These are phyloP conservation scores for Areca catechu DNA, from an alignment of 176 grass and related monocot genomes.

Conservation along the genomic window DNA sequence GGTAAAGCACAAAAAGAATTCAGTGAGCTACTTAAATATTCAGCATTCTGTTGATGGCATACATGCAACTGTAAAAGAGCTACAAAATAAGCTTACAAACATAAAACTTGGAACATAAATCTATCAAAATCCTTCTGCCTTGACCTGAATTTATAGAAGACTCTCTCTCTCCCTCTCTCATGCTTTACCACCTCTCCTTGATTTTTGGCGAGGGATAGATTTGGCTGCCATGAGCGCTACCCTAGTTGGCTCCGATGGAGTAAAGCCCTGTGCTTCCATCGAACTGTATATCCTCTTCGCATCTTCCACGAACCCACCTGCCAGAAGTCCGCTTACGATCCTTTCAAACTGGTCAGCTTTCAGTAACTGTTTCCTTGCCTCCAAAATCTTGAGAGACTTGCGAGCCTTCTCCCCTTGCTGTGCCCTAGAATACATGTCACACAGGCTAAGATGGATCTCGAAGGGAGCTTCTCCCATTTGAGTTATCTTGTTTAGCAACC, in stretches of 20 bases:
- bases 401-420: conserved; percentile 38
- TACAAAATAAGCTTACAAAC: too few relatives aligned
- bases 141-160: not conserved
- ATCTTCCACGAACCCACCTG: conserved; percentile 45
- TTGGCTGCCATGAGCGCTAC: conserved; percentile 19
- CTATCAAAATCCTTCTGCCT: not conserved
- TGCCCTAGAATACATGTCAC: conserved; percentile 21
- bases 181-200: conserved; percentile 1
- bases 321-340: conserved; percentile 42
- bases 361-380: conserved; percentile 52
- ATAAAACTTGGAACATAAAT: too few relatives aligned
- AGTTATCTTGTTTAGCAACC: conserved; percentile 34
- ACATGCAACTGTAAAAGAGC: too few relatives aligned
- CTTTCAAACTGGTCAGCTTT: conserved; percentile 59
- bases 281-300: conserved; percentile 48
- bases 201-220: conserved; percentile 6
- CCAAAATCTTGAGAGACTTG: conserved; percentile 66
- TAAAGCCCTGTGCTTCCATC: conserved; percentile 58
- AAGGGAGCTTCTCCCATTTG: conserved; percentile 46
- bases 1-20: too few relatives aligned
- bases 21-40: too few relatives aligned
- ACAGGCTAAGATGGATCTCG: conserved; percentile 70
- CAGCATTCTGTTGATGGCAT: too few relatives aligned
- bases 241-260: conserved; percentile 26
- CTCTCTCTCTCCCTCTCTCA: not conserved